These are phyloP conservation scores for Glycine soja DNA, from an alignment of 306 rosid species.

Conservation along the genomic window DNA sequence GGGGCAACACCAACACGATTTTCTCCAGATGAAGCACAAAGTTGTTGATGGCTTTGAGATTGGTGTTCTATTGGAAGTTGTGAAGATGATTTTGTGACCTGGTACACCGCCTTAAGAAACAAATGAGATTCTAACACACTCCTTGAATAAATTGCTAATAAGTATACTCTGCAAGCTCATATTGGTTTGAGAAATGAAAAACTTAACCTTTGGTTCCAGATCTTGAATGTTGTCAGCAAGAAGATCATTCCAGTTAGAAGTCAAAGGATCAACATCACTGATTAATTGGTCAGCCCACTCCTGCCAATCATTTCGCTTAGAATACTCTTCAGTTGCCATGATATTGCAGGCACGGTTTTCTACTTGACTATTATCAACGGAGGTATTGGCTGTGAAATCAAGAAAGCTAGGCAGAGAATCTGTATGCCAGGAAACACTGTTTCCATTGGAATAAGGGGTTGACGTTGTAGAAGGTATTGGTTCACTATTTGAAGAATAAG, in stretches of 20 bases:
- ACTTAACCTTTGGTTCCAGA: conserved; percentile 83
- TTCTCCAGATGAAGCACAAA: conserved; percentile 67
- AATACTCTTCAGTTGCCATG: conserved; percentile 73
- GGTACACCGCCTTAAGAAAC: conserved; percentile 69
- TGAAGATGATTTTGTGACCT: conserved; percentile 63
- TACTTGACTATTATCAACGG: conserved; percentile 67
- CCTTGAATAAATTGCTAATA: conserved; percentile 46
- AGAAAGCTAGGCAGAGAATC: conserved; percentile 78
- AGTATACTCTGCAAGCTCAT: conserved; percentile 46
- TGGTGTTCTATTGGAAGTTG: conserved; percentile 58
- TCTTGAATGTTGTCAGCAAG: conserved; percentile 76
- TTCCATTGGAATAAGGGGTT: conserved; percentile 65
- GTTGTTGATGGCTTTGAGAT: conserved; percentile 69
- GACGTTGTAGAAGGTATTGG: conserved; percentile 60
- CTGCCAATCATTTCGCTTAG: conserved; percentile 81
- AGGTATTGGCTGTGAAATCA: conserved; percentile 72
- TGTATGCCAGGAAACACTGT: conserved; percentile 72
- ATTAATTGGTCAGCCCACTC: conserved; percentile 98
- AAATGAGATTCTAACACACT: conserved; percentile 51
- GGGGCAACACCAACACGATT: conserved; percentile 56
- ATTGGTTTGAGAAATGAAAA: conserved; percentile 40
- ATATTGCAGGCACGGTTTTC: conserved; percentile 71
- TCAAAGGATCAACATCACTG: conserved; percentile 78
- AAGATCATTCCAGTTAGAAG: conserved; percentile 87
- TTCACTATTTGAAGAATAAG: conserved; percentile 69